Conservation (phyloP, 805 yeast genomes). For the Pichia nakasei region DNA sequence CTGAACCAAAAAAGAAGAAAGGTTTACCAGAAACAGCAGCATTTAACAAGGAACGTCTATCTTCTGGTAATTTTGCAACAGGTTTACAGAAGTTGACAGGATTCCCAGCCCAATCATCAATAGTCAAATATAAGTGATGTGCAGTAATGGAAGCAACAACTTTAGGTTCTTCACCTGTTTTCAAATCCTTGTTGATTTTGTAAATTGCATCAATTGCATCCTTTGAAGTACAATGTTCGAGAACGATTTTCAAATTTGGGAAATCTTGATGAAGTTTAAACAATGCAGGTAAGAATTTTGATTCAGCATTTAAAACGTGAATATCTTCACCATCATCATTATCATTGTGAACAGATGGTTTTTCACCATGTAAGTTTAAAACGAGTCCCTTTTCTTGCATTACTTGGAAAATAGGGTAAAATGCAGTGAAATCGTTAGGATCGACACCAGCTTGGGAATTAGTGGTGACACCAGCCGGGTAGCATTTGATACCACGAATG, state of each 20-base stretch:
- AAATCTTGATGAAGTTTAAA: constrained; percentile 68
- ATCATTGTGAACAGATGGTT: constrained; percentile 52
- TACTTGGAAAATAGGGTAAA: constrained; percentile 83
- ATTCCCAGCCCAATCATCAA: constrained; percentile 95
- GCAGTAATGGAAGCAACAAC: constrained; percentile 96
- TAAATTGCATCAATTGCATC: constrained; percentile 77
- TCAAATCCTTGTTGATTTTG: constrained; percentile 44
- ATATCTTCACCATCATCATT: constrained; percentile 53
- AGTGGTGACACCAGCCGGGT: constrained; percentile 99
- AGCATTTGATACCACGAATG: constrained; percentile 86
- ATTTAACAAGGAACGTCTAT: constrained; percentile 65
- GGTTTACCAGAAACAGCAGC: constrained; percentile 93
- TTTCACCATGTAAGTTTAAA: constrained; percentile 91
- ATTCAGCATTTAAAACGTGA: constrained; percentile 91
- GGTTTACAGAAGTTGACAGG: constrained; percentile 96
- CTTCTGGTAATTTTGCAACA: constrained; percentile 87
- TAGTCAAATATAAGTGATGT: constrained; percentile 81
- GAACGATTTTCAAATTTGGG: constrained; percentile 76
- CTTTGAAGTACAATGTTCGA: constrained; percentile 92
- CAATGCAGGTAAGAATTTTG: constrained; percentile 83
- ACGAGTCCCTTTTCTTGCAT: constrained; percentile 74
- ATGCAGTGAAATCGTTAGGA: constrained; percentile 81
- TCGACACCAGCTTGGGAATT: constrained; percentile 88
- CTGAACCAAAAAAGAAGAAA: constrained; percentile 93
- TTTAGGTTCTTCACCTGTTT: constrained; percentile 29